phyloP scores from a whole-genome alignment of 148 eudicot genomes.

The Cornus kousa region DNA sequence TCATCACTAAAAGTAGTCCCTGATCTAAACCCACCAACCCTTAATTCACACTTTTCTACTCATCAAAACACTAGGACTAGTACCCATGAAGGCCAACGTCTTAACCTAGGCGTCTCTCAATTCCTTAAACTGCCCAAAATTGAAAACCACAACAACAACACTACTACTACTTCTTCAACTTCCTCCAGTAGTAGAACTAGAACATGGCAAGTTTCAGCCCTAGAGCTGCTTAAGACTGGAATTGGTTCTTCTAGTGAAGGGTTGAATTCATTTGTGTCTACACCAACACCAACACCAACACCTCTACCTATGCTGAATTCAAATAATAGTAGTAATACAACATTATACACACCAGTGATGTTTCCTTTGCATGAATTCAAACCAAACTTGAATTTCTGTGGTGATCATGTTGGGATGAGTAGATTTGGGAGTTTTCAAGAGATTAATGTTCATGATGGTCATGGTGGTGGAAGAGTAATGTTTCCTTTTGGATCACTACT shows the following conservation, averaged over 20 bases:
- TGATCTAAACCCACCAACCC: constrained; percentile 52
- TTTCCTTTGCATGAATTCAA: constrained; percentile 66
- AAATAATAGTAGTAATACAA: not conserved
- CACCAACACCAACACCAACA: not conserved
- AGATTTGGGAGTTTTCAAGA: constrained; percentile 17
- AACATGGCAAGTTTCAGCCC: constrained; percentile 34
- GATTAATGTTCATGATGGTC: no score
- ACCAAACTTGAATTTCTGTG: constrained; percentile 38
- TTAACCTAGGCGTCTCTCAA: constrained; percentile 49
- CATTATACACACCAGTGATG: constrained; percentile 34
- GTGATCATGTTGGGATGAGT: constrained; percentile 12
- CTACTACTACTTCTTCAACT: no score
- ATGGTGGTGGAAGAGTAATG: constrained; percentile 33
- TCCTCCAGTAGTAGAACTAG: no score
- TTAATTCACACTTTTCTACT: constrained; percentile 17
- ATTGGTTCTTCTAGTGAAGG: constrained; percentile 37
- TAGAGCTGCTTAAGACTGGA: constrained; percentile 56
- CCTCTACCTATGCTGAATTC: constrained; percentile 24
- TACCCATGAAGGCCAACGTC: constrained; percentile 51
- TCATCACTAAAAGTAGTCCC: constrained; percentile 24
- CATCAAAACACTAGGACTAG: constrained; percentile 49
- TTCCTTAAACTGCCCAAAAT: constrained; percentile 38
- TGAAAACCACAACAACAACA: constrained; percentile 27
- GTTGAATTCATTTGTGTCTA: constrained; percentile 36
- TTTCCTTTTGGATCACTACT: constrained; percentile 52